Evolutionary conservation across 2,329 filamentous ascomycete species (phyloP).

Genomic region (Botrytis galanthina): DNA sequence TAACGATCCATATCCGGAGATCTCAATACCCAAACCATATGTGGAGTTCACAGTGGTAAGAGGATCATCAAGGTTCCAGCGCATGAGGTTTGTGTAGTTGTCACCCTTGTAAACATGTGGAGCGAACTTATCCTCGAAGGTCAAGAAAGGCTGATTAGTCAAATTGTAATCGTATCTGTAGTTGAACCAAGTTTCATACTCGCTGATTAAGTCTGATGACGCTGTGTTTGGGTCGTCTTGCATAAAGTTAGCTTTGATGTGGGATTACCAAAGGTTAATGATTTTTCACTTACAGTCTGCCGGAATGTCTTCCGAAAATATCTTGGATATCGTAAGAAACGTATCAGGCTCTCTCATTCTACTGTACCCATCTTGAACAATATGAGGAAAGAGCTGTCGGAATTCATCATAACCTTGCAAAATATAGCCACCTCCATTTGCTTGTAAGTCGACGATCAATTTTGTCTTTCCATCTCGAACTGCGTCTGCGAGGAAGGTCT

Average conservation of each 20-base stretch:
- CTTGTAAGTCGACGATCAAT: constrained; percentile 61
- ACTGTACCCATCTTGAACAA: constrained; percentile 35
- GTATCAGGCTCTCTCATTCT: constrained; percentile 33
- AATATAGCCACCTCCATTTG: constrained; percentile 57
- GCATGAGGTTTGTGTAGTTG: constrained; percentile 29
- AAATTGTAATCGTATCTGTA: constrained; percentile 34
- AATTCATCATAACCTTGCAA: constrained; percentile 51
- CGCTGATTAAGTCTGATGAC: constrained; percentile 24
- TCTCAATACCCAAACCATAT: constrained; percentile 34
- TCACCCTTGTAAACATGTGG: constrained; percentile 29
- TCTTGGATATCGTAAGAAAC: constrained; percentile 28
- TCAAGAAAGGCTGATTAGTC: constrained; percentile 31
- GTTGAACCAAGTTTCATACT: constrained; percentile 32
- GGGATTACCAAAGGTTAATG: not conserved
- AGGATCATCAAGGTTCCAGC: constrained; percentile 35
- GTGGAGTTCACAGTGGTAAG: constrained; percentile 30
- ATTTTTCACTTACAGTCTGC: constrained; percentile 23
- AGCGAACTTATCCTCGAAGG: constrained; percentile 33
- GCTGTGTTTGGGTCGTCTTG: constrained; percentile 31
- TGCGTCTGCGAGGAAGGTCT: constrained; percentile 47
- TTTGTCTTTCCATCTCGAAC: constrained; percentile 52
- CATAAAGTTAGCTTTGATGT: not conserved
- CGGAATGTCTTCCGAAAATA: constrained; percentile 27
- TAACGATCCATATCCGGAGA: constrained; percentile 39
- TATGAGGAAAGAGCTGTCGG: constrained; percentile 39